Evolutionary conservation across 768 basidiomycete genomes (phyloP).

Genomic region (Kwoniella dejecticola): DNA sequence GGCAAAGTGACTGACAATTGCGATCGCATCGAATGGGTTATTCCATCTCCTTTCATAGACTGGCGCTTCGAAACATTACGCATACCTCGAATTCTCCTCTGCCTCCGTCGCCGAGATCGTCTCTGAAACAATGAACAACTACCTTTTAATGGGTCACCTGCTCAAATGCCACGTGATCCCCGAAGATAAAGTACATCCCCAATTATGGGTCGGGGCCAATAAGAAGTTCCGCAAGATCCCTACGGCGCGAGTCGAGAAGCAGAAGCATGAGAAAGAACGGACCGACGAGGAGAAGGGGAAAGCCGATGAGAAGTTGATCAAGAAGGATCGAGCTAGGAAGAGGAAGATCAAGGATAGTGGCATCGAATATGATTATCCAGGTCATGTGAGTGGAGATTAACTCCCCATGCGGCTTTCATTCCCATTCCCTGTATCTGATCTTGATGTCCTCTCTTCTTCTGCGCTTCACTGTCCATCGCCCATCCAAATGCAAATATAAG

Average conservation of each 20-base stretch:
- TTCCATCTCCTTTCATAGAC: slow-evolving; percentile 62
- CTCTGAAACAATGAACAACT: slow-evolving; percentile 98
- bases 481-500: no score
- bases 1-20: background rate
- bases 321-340: slow-evolving; percentile 74
- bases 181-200: slow-evolving; percentile 83
- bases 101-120: slow-evolving; percentile 89
- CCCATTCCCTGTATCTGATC: no score
- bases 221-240: slow-evolving; percentile 83
- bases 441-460: no score
- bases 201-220: slow-evolving; percentile 96
- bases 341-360: slow-evolving; percentile 76
- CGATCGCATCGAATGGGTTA: no score
- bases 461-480: no score
- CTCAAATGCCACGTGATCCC: slow-evolving; percentile 84
- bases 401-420: no score
- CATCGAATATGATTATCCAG: slow-evolving; percentile 83
- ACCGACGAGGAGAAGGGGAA: slow-evolving; percentile 69
- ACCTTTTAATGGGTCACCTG: slow-evolving; percentile 90
- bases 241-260: slow-evolving; percentile 67
- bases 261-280: slow-evolving; percentile 79
- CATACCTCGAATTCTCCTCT: slow-evolving; percentile 91
- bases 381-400: slow-evolving; percentile 67
- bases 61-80: slow-evolving; percentile 94
- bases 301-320: slow-evolving; percentile 69